phyloP scores from a whole-genome alignment of 345 rosid species.

The Camelina hispida region DNA sequence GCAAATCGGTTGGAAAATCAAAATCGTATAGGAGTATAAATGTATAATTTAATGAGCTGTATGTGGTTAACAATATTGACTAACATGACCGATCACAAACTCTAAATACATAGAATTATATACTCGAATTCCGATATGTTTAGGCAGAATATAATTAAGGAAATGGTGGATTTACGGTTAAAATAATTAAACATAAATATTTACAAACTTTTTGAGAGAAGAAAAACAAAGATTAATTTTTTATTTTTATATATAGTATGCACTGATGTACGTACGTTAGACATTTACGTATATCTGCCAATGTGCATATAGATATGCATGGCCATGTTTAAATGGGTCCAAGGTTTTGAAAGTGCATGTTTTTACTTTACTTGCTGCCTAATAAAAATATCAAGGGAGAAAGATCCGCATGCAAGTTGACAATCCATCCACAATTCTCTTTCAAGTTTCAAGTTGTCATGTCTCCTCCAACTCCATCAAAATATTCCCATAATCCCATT shows the following conservation, averaged over 20 bases:
- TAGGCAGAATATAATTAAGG: no score
- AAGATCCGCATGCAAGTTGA: conserved; percentile 40
- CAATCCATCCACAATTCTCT: conserved; percentile 25
- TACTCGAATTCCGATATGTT: no score
- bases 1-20: no score
- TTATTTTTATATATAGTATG: neutral
- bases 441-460: conserved; percentile 45
- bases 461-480: conserved; percentile 39
- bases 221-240: neutral
- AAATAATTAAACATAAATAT: no score
- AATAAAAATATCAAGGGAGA: conserved; percentile 14
- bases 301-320: conserved; percentile 4
- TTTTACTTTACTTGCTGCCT: conserved; percentile 24
- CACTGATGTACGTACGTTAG: neutral
- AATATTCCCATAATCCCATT: conserved; percentile 32
- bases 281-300: neutral
- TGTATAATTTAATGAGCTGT: no score
- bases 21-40: no score
- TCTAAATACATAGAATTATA: no score
- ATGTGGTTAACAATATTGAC: no score
- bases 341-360: conserved; percentile 28
- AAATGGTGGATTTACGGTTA: no score
- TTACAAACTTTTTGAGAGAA: no score
- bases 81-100: no score
- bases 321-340: conserved; percentile 21